Percentiles rank a stretch among this genome's conserved stretches.
phyloP scores from a whole-genome alignment of 2,329 filamentous ascomycete genomes.

The Boeremia lycopersici region DNA sequence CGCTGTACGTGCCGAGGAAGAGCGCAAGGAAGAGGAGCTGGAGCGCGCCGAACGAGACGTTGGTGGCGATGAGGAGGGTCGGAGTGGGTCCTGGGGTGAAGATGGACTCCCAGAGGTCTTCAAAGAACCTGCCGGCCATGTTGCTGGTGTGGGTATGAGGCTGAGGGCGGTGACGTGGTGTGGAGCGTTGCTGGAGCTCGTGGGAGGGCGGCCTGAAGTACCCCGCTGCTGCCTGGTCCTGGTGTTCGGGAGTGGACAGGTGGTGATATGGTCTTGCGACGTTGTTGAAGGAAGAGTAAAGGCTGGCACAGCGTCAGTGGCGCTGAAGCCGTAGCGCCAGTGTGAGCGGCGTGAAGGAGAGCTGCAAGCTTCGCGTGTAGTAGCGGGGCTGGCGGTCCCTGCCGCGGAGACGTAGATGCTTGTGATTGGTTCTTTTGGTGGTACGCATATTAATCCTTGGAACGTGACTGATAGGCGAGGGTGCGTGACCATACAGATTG shows the following conservation, averaged over 20 bases:
- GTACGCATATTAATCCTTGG: conserved; percentile 12
- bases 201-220: conserved; percentile 5
- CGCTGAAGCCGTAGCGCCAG: conserved; percentile 16
- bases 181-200: conserved; percentile 5
- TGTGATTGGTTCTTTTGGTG: conserved; percentile 10
- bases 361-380: conserved; percentile 9
- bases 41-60: conserved; percentile 83
- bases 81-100: conserved; percentile 92
- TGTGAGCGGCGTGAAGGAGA: conserved; percentile 17
- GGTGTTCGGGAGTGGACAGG: neutral
- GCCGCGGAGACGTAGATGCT: conserved; percentile 10
- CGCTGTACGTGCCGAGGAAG: conserved; percentile 79
- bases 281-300: neutral
- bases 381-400: conserved; percentile 16
- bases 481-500: conserved; percentile 3
- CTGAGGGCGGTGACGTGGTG: conserved; percentile 4
- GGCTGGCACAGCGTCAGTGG: conserved; percentile 11
- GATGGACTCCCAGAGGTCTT: conserved; percentile 86
- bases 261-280: conserved; percentile 5
- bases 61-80: conserved; percentile 86
- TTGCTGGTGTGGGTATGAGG: neutral
- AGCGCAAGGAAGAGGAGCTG: conserved; percentile 79
- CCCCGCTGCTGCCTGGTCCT: conserved; percentile 17
- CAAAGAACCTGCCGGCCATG: conserved; percentile 60
- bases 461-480: conserved; percentile 15